Base-by-base conservation (phyloP, 169 alveolate genomes). In the Babesia bigemina region DNA sequence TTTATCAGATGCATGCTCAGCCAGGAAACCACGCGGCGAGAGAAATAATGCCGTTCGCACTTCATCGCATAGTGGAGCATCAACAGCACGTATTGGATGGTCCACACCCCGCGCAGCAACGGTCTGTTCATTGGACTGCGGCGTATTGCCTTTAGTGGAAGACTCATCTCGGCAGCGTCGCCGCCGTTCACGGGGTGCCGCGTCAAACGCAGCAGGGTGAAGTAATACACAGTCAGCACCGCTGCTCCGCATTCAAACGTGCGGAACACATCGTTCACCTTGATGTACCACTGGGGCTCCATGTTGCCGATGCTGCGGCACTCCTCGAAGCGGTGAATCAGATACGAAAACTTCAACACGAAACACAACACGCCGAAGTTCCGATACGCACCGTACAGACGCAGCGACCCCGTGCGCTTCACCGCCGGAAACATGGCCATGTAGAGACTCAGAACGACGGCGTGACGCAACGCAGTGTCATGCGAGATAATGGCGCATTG, bases 401-500 rank as follows among this genome's bases (percentile, higher is more conserved):
- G 6, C 45, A 61, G 42, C 8, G 70, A 42, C n/a, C 70, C 57
- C 49, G 42, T 42, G 53, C 61, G 45, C 53, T 33, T 66, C 52
- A 66, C 16, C 24, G n/a, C 50, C 8, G 86, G 86, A 10, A 47
- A 26, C 36, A 55, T 4, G 1, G 63, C 77, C n/a, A 69, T 28
- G 29, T 48, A 48, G 55, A 76, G 39, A 21, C 50, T 22, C 16
- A 76, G 17, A 16, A 49, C 52, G 21, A 76, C 16, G 24, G 22
- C 24, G 57, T 76, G 86, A 26, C 72, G 69, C 26, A 63, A 26
- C 36, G 65, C 26, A 29, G 55, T 49, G 65, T 76, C 86, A 53
- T 76, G 86, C n/a, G 73, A 55, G 49, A 63, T 26, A 16, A 53
- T 47, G 48, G 86, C 86, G 63, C 86, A 76, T 39, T 76, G 77